These are phyloP conservation scores for Microstegium vimineum DNA, from an alignment of 176 grass and related monocot species.

Conservation along the genomic window DNA sequence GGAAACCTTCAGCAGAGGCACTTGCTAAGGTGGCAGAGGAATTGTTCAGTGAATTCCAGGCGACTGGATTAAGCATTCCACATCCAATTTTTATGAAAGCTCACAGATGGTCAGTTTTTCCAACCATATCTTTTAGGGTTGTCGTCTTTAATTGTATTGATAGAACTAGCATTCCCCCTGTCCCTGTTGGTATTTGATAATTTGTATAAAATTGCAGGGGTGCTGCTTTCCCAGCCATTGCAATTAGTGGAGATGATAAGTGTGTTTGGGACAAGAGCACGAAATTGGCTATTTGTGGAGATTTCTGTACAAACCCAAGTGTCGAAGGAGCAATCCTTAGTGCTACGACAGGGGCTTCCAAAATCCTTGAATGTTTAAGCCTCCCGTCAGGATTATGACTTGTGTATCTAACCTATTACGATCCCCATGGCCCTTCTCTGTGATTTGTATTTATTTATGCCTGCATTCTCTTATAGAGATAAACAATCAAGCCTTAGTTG, in stretches of 20 bases:
- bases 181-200: not conserved
- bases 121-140: not conserved
- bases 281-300: slow-evolving; percentile 79
- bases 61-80: slow-evolving; percentile 58
- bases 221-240: slow-evolving; percentile 59
- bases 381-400: slow-evolving; percentile 51
- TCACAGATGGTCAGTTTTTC: slow-evolving; percentile 87
- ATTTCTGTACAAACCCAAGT: slow-evolving; percentile 74
- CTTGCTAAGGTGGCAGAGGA: slow-evolving; percentile 78
- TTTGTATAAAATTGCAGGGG: slow-evolving; percentile 56
- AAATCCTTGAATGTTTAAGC: slow-evolving; percentile 66
- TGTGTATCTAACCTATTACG: not conserved
- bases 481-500: not conserved
- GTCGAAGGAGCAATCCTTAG: slow-evolving; percentile 85
- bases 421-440: not conserved
- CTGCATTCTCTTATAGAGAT: slow-evolving; percentile 1
- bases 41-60: slow-evolving; percentile 77
- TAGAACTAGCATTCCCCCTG: not conserved
- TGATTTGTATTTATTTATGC: slow-evolving; percentile 5
- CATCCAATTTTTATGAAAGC: slow-evolving; percentile 85
- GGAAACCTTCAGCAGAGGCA: slow-evolving; percentile 74
- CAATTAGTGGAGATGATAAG: slow-evolving; percentile 63
- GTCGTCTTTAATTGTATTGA: not conserved
- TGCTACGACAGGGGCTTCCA: slow-evolving; percentile 67
- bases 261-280: slow-evolving; percentile 72